Conservation (phyloP, 2,329 filamentous ascomycete species). For the Aspergillus brunneoviolaceus region DNA sequence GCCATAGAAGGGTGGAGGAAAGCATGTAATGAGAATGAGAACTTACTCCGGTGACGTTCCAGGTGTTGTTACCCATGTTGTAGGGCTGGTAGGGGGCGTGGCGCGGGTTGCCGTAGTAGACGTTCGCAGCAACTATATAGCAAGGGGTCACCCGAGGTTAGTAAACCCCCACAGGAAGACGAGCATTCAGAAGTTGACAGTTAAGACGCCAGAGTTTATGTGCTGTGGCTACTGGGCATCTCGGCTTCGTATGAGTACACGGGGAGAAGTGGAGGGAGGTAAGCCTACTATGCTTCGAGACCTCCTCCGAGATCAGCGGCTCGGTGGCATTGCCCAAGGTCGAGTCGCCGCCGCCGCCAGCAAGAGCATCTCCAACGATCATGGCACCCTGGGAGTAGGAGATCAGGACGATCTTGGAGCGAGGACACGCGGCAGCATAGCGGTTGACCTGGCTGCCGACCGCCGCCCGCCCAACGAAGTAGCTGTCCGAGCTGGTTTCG, state of each 20-base stretch:
- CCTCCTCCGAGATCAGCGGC: background rate
- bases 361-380: background rate
- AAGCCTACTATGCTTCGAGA: background rate
- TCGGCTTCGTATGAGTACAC: no score
- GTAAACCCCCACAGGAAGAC: no score
- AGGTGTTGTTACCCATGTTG: background rate
- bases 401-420: background rate
- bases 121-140: background rate
- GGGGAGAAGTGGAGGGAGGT: no score
- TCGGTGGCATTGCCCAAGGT: background rate
- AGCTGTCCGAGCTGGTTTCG: background rate
- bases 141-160: no score
- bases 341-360: background rate
- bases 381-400: background rate
- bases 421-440: background rate
- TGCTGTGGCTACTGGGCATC: no score
- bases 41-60: background rate
- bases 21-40: no score
- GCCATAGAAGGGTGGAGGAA: no score
- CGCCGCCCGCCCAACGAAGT: background rate
- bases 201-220: no score
- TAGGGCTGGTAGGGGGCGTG: background rate
- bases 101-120: background rate
- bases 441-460: background rate
- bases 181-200: no score